phyloP scores from a whole-genome alignment of 139 green algal species.

The Chlorella sp. region DNA sequence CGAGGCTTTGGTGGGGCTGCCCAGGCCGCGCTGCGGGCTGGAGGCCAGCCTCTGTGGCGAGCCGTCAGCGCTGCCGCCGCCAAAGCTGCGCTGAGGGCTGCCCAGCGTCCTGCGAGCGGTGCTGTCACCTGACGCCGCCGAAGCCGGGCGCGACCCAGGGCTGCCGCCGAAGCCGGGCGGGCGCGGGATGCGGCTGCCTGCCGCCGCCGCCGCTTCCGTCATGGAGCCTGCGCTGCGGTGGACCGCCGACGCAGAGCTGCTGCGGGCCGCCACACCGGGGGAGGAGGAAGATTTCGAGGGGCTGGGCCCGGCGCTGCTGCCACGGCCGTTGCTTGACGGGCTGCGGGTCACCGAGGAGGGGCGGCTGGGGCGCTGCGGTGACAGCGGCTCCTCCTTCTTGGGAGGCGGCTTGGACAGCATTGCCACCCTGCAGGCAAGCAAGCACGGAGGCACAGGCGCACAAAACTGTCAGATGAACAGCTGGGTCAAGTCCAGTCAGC shows the following conservation, averaged over 20 bases:
- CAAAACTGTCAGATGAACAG: too few species aligned
- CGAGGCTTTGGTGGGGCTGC: background rate
- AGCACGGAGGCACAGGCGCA: too few species aligned
- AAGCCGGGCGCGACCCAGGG: background rate
- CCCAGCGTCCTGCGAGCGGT: background rate
- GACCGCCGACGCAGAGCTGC: background rate
- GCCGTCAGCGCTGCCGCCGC: background rate
- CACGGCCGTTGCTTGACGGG: background rate
- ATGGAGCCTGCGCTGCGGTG: background rate
- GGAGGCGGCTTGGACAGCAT: constrained; percentile 38
- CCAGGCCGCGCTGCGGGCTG: constrained; percentile 14
- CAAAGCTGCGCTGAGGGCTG: background rate
- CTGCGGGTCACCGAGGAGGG: background rate
- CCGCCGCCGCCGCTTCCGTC: background rate
- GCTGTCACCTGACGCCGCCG: background rate
- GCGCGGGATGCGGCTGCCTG: constrained; percentile 20
- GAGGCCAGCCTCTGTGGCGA: background rate
- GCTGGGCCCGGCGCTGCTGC: constrained; percentile 22
- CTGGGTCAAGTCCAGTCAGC: background rate
- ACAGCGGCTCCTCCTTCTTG: constrained; percentile 31
- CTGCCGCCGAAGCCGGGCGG: background rate
- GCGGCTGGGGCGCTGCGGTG: constrained; percentile 7
- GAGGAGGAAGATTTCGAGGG: background rate
- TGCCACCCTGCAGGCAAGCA: constrained; percentile 29
- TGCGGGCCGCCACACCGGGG: background rate